These are phyloP conservation scores for Simmondsia chinensis DNA, from an alignment of 148 eudicot species.

Conservation along the genomic window DNA sequence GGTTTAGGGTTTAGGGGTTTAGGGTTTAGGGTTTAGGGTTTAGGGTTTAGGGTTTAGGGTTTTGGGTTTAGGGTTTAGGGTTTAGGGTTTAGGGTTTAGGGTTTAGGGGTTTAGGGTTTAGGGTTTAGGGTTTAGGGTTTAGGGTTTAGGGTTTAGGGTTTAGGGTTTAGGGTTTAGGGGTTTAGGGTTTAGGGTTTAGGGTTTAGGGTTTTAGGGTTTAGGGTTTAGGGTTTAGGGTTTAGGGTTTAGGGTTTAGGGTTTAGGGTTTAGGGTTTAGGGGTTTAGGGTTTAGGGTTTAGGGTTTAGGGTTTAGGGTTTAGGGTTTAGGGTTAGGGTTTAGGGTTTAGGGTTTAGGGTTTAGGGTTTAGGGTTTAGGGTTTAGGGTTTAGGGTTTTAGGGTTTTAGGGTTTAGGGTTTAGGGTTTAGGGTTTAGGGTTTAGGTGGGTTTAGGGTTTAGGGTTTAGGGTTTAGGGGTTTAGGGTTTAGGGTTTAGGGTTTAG, in stretches of 20 bases:
- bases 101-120: no score
- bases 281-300: slow-evolving; percentile 3
- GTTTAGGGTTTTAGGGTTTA: slow-evolving; percentile 8
- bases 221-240: slow-evolving; percentile 4
- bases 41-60: slow-evolving; percentile 6
- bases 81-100: slow-evolving; percentile 14
- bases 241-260: slow-evolving; percentile 4
- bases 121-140: slow-evolving; percentile 14
- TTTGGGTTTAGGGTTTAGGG: slow-evolving; percentile 9
- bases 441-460: no score
- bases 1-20: slow-evolving; percentile 8
- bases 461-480: no score
- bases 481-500: slow-evolving; percentile 3
- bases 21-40: no score
- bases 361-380: slow-evolving; percentile 11
- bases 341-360: slow-evolving; percentile 7
- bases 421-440: not conserved
- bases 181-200: no score
- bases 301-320: slow-evolving; percentile 8
- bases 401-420: not conserved
- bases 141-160: slow-evolving; percentile 10
- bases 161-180: slow-evolving; percentile 8
- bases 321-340: slow-evolving; percentile 10
- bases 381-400: slow-evolving; percentile 8
- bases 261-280: slow-evolving; percentile 13